Percentiles rank a stretch among this genome's conserved stretches.
Evolutionary conservation across 345 rosid genomes (phyloP).

Genomic region (Balakata baccata): DNA sequence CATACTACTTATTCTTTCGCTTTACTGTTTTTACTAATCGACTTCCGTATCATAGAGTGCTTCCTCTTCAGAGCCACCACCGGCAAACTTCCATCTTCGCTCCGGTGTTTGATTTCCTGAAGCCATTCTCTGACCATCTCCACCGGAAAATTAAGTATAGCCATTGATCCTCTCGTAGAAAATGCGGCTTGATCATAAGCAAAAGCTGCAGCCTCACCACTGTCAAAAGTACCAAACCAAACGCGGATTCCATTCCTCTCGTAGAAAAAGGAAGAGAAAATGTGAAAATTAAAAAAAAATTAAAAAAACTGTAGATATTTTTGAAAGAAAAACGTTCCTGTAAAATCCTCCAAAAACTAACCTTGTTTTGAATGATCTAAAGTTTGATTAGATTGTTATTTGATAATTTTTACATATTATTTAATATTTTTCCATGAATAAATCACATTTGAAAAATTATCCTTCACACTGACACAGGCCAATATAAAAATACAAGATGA

Average conservation of each 20-base stretch:
- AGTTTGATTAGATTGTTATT: too few relatives aligned
- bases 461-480: too few relatives aligned
- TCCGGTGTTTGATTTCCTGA: constrained; percentile 28
- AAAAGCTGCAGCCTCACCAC: constrained; percentile 46
- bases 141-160: constrained; percentile 44
- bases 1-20: not conserved
- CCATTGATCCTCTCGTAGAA: constrained; percentile 42
- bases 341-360: too few relatives aligned
- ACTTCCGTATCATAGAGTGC: constrained; percentile 41
- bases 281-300: too few relatives aligned
- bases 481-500: too few relatives aligned
- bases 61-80: constrained; percentile 39
- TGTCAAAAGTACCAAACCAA: constrained; percentile 49
- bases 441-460: too few relatives aligned
- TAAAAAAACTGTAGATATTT: too few relatives aligned
- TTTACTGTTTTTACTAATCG: constrained; percentile 10
- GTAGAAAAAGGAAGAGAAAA: too few relatives aligned
- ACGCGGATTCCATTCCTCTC: constrained; percentile 44
- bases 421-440: too few relatives aligned
- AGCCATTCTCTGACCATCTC: constrained; percentile 44
- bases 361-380: too few relatives aligned
- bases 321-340: too few relatives aligned
- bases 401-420: too few relatives aligned
- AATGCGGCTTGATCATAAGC: constrained; percentile 51
- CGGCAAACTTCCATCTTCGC: constrained; percentile 47